Base-by-base conservation (phyloP, 768 basidiomycete genomes). In the Tricholoma hemisulphureum region DNA sequence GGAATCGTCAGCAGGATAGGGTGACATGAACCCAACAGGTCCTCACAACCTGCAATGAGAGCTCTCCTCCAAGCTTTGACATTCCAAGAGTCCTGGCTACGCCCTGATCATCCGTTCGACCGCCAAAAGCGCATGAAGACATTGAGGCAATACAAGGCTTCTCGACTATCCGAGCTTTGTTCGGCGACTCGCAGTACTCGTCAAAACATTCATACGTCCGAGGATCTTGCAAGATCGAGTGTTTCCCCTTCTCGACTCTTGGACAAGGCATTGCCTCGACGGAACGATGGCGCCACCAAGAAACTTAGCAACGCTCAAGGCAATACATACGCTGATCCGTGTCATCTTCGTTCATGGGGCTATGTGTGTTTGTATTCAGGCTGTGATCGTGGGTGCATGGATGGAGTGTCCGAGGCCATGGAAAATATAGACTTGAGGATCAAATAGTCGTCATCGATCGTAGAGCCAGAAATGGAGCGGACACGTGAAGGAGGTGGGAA, bases 231-330 rank as follows among this genome's bases (percentile, higher is more conserved):
- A 80, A 72, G 8, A 72, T 71, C 0, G 77, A 68, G 45, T 83
- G 77, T 67, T 84, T 88, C 58, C 83, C 76, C 66, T 89, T 87
- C 62, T 87, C 86, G 7, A 81, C 77, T 37, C 83, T 80, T 18
- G 82, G 77, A 56, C 86, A 89, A 0, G 90, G 90, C 2, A 90
- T 92, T 2, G 77, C 77, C n/a, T 86, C 84, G 9, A 89, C 75
- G 0, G 91, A 91, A 11, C 78, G 73, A 31, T 89, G 84, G 28
- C 86, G 84, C 89, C 91, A 50, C 87, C 90, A 31, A 92, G 73
- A 89, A 93, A 91, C 87, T 90, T 16, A 4, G 10, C 3, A 8
- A 29, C 18, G 16, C 35, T 26, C 46, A 20, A 21, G 46, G 26
- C 29, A 9, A 2, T 31, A 73, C 85, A 66, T 69, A 90, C 88